Evolutionary conservation across 2,329 filamentous ascomycete species (phyloP).

Genomic region (Microcyclosporella mali): DNA sequence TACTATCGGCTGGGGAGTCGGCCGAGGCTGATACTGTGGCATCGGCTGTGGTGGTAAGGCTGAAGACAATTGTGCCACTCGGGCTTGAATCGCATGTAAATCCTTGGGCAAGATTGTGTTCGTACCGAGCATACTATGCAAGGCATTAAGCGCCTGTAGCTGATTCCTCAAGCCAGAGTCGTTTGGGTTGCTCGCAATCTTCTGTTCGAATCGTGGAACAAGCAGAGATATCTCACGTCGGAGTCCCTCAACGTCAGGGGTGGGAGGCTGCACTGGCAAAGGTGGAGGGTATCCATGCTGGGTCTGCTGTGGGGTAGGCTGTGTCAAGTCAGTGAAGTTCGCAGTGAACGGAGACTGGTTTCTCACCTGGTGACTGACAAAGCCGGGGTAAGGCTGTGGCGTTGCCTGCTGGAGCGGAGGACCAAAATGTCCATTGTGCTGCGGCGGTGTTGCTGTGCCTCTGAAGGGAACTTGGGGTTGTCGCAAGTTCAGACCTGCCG

Average conservation of each 20-base stretch:
- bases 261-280: conserved; percentile 10
- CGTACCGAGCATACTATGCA: conserved; percentile 72
- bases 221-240: conserved; percentile 77
- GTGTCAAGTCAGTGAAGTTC: conserved; percentile 6
- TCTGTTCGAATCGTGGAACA: conserved; percentile 64
- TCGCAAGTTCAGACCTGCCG: conserved; percentile 55
- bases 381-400: conserved; percentile 29
- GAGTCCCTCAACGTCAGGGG: conserved; percentile 52
- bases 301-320: conserved; percentile 23
- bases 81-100: conserved; percentile 75
- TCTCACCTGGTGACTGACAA: conserved; percentile 34
- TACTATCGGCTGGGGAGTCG: conserved; percentile 26
- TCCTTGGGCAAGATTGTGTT: conserved; percentile 75
- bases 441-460: conserved; percentile 69
- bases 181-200: conserved; percentile 69
- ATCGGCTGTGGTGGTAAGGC: conserved; percentile 40
- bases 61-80: conserved; percentile 69
- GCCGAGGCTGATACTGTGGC: not conserved
- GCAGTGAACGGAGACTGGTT: not conserved
- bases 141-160: conserved; percentile 76
- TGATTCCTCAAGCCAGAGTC: conserved; percentile 71
- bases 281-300: conserved; percentile 17
- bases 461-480: conserved; percentile 53
- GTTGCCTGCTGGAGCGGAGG: conserved; percentile 28
- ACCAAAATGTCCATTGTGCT: conserved; percentile 39